Evolutionary conservation across 768 basidiomycete genomes (phyloP), one percentile per base, ranked within the genome.

Genomic region (Pleurotus citrinopileatus): DNA sequence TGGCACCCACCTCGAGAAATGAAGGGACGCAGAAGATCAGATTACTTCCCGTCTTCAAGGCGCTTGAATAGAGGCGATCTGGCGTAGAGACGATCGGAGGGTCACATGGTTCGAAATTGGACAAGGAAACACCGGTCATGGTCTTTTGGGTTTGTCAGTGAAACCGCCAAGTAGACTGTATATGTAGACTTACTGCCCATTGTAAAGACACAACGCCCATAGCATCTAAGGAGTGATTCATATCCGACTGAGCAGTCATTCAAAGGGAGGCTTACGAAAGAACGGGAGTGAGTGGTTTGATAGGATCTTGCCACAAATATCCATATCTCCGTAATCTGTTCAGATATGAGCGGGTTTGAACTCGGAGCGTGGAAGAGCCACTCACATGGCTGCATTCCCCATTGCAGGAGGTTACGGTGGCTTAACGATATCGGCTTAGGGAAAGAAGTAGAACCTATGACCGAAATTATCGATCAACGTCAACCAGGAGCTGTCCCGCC

Each of bases 21-120:
- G 60, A 42, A 4, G 66, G 65, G n/a, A 65, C 63, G 36, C 63
- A 63, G 42, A 64, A 63, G 37, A 64, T 47, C 3, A 65, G 43
- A 6, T 45, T 59, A 28, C 58, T 58, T 12, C 45, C 53, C 10
- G 65, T 61, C 4, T 52, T 43, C 3, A 60, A 19, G 10, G 63
- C 60, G 20, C 61, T 59, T 15, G 40, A 55, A 36, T 58, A 61
- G 7, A 67, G 57, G 2, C 60, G 38, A n/a, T 65, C 63, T 2
- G 65, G 61, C 10, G 58, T 66, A 10, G 65, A 55, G 32, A 60
- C 26, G 19, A 55, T 52, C 1, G 59, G 28, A 17, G 43, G 17
- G 38, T 54, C 19, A 22, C 23, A 29, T 9, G 32, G 22, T n/a
- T 50, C 42, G 38, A 44, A 37, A 27, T 27, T 22, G 7, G 36